phyloP scores from a whole-genome alignment of 345 rosid genomes.

The Populus pruinosa region DNA sequence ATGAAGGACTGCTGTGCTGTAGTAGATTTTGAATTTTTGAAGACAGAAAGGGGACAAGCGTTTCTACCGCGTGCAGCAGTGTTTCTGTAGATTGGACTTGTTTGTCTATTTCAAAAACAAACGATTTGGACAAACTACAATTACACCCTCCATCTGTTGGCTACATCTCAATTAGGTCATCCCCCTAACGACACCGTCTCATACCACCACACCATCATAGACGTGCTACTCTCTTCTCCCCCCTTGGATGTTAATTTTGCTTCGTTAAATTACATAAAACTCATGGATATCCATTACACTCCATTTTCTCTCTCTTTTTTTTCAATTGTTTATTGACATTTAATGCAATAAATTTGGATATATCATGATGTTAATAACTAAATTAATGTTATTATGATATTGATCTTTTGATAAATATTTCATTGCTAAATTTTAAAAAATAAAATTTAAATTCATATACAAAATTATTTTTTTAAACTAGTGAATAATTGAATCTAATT shows the following conservation, averaged over 20 bases:
- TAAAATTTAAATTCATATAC: too few species aligned
- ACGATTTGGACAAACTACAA: background rate
- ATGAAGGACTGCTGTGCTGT: background rate
- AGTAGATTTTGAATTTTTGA: background rate
- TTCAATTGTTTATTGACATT: background rate
- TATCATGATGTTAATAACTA: background rate
- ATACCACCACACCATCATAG: background rate
- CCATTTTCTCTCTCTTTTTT: background rate
- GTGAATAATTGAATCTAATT: too few species aligned
- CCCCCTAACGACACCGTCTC: background rate
- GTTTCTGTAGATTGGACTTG: background rate
- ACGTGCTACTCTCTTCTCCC: background rate
- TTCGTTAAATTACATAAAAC: background rate
- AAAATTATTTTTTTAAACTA: too few species aligned
- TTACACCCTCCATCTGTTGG: background rate
- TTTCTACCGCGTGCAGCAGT: background rate
- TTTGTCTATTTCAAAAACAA: background rate
- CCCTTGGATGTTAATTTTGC: background rate
- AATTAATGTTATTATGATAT: background rate
- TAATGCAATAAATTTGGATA: too few species aligned
- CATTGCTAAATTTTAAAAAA: too few species aligned
- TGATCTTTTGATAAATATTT: background rate
- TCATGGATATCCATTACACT: background rate
- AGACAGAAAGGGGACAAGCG: background rate
- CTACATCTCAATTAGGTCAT: background rate